A percentile compares a stretch with the other conserved stretches of the same genome.
These are phyloP conservation scores for Candida glaebosa DNA, from an alignment of 805 yeast genomes.

Conservation along the genomic window DNA sequence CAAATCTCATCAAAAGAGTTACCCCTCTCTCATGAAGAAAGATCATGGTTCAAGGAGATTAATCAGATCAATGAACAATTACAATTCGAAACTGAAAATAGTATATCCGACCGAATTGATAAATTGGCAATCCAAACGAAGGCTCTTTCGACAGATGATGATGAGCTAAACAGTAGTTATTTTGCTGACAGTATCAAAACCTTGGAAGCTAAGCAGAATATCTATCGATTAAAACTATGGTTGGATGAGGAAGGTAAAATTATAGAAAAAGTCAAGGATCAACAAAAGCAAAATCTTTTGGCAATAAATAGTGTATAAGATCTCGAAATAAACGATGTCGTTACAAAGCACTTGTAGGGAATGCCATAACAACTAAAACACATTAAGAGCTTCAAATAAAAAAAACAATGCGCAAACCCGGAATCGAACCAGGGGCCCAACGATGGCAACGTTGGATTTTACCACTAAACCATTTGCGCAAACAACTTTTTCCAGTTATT, in stretches of 20 bases:
- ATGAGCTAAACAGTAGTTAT: slow-evolving; percentile 5
- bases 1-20: slow-evolving; percentile 17
- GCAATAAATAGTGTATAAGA: background rate
- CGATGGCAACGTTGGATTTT: slow-evolving; percentile 14
- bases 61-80: slow-evolving; percentile 19
- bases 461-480: slow-evolving; percentile 13
- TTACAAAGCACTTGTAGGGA: too few relatives aligned
- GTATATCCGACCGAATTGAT: slow-evolving; percentile 13
- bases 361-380: background rate
- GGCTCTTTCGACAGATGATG: slow-evolving; percentile 9
- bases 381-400: background rate
- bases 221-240: slow-evolving; percentile 14
- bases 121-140: slow-evolving; percentile 19
- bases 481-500: background rate
- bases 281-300: slow-evolving; percentile 1
- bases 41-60: slow-evolving; percentile 35
- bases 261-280: slow-evolving; percentile 13
- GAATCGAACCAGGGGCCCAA: slow-evolving; percentile 14
- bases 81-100: slow-evolving; percentile 8
- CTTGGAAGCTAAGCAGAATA: slow-evolving; percentile 14
- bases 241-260: slow-evolving; percentile 18
- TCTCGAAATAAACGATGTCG: too few relatives aligned
- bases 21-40: slow-evolving; percentile 35
- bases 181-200: slow-evolving; percentile 11
- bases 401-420: slow-evolving; percentile 9